Evolutionary conservation across 768 basidiomycete genomes (phyloP).

Genomic region (Imleria badia): DNA sequence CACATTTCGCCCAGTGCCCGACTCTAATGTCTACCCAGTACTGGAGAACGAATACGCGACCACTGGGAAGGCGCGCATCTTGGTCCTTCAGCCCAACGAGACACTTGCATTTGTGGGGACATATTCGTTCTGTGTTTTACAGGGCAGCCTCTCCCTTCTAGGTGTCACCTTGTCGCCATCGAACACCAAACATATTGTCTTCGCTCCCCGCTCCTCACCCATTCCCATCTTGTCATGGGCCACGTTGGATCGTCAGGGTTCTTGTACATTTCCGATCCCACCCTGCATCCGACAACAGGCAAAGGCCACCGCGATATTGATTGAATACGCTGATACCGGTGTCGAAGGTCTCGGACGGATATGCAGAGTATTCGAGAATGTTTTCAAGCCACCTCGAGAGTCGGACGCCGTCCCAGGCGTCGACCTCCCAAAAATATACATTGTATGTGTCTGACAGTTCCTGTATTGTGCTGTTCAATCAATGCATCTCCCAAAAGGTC

Average conservation of each 20-base stretch:
- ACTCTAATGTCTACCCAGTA: slow-evolving; percentile 37
- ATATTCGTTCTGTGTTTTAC: slow-evolving; percentile 60
- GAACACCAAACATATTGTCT: slow-evolving; percentile 48
- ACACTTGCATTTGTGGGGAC: slow-evolving; percentile 68
- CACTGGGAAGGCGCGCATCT: slow-evolving; percentile 31
- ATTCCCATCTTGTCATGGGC: slow-evolving; percentile 52
- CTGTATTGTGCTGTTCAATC: slow-evolving; percentile 10
- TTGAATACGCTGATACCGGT: slow-evolving; percentile 59
- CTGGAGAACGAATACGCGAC: background rate
- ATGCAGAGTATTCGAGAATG: slow-evolving; percentile 59
- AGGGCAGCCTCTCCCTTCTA: slow-evolving; percentile 57
- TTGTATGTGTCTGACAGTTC: slow-evolving; percentile 39
- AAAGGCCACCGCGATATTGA: slow-evolving; percentile 44
- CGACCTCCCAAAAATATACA: slow-evolving; percentile 46
- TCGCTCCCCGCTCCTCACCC: slow-evolving; percentile 78
- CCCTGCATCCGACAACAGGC: slow-evolving; percentile 8
- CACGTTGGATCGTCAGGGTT: slow-evolving; percentile 9
- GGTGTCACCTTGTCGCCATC: slow-evolving; percentile 53
- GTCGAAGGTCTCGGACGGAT: slow-evolving; percentile 66
- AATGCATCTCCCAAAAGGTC: slow-evolving; percentile 21
- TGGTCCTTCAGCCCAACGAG: slow-evolving; percentile 48
- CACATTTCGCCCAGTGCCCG: slow-evolving; percentile 47
- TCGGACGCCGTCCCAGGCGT: slow-evolving; percentile 32
- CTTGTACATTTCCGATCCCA: slow-evolving; percentile 15
- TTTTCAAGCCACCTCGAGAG: slow-evolving; percentile 53